These are phyloP conservation scores for Avena eriantha DNA, from an alignment of 176 grass and related monocot species.

Conservation along the genomic window DNA sequence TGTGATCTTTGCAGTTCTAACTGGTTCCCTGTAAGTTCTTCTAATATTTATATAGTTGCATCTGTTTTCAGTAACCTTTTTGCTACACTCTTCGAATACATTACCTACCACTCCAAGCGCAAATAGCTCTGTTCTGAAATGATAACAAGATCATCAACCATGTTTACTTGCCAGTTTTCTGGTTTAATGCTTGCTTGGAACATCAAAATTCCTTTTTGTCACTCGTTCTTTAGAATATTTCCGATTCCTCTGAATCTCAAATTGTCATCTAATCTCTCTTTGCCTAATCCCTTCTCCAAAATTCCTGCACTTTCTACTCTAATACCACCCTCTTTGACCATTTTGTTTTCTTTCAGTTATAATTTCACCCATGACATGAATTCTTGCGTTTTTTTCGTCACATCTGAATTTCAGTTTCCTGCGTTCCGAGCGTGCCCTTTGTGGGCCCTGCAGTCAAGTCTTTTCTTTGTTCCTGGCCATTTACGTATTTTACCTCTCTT, in stretches of 20 bases:
- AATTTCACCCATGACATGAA: slow-evolving; percentile 5
- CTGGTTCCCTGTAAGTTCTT: slow-evolving; percentile 90
- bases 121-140: slow-evolving; percentile 11
- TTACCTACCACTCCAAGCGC: not conserved
- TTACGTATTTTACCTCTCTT: not conserved
- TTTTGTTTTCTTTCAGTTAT: not conserved
- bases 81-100: not conserved
- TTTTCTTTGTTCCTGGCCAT: slow-evolving; percentile 25
- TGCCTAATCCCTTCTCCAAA: not conserved
- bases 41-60: not conserved
- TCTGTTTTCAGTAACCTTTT: slow-evolving; percentile 11
- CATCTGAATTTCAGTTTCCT: not conserved
- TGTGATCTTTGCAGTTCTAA: slow-evolving; percentile 97
- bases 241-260: not conserved
- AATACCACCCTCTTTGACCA: not conserved
- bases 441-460: slow-evolving; percentile 5
- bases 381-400: not conserved
- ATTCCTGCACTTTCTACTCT: not conserved
- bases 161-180: not conserved
- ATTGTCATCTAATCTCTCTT: not conserved
- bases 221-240: not conserved
- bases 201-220: not conserved
- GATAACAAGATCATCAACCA: not conserved
- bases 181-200: slow-evolving; percentile 5
- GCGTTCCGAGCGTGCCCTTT: not conserved